Evolutionary conservation across 1,139 yeast species (phyloP).

Genomic region (Sugiyamaella novakii): DNA sequence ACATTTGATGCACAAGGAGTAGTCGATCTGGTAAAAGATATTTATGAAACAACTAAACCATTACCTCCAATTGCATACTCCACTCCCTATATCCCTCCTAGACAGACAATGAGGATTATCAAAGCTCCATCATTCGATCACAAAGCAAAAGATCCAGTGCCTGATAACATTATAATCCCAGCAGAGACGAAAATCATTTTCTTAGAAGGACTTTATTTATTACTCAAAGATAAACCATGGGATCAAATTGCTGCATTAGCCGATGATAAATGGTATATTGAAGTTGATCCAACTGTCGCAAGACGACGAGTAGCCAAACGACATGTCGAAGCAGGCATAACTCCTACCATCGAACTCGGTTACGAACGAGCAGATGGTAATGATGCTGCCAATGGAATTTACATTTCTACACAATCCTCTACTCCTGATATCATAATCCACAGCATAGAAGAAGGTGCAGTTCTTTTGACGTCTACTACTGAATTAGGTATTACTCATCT

Average conservation of each 20-base stretch:
- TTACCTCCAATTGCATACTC: neutral
- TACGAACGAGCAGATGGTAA: conserved; percentile 62
- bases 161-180: conserved; percentile 50
- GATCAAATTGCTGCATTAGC: conserved; percentile 36
- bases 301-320: conserved; percentile 65
- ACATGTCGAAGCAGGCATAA: conserved; percentile 73
- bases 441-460: conserved; percentile 28
- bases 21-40: conserved; percentile 40
- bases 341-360: conserved; percentile 58
- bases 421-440: conserved; percentile 41
- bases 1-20: conserved; percentile 71
- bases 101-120: conserved; percentile 36
- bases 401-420: conserved; percentile 51
- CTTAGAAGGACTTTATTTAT: conserved; percentile 55
- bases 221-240: conserved; percentile 46
- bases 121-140: conserved; percentile 75
- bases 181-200: conserved; percentile 51
- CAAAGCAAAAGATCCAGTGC: conserved; percentile 58
- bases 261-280: conserved; percentile 45
- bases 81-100: conserved; percentile 34
- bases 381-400: conserved; percentile 68
- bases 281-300: conserved; percentile 51
- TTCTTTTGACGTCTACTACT: neutral
- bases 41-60: conserved; percentile 6
- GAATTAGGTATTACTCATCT: neutral